Conservation (phyloP, 192 early-diverging fungal species). For the Backusella westeae region DNA sequence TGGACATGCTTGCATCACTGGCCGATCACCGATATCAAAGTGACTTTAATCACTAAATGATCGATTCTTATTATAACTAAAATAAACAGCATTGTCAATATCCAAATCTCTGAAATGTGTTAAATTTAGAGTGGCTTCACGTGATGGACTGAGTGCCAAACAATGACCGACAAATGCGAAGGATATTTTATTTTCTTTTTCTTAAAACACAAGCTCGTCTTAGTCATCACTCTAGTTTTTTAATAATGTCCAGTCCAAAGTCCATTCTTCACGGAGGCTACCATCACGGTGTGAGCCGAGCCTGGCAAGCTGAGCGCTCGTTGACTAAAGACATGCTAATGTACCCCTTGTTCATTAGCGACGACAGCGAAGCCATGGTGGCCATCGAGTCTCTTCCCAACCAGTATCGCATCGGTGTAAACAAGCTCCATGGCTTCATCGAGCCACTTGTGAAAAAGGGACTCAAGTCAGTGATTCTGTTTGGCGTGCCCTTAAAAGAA, state of each 20-base stretch:
- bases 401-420: conserved; percentile 82
- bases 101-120: no score
- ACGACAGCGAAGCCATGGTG: conserved; percentile 71
- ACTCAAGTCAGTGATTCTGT: conserved; percentile 82
- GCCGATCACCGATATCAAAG: conserved; percentile 21
- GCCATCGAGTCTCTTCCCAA: conserved; percentile 83
- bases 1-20: conserved; percentile 23
- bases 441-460: conserved; percentile 87
- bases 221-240: neutral
- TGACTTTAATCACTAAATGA: neutral
- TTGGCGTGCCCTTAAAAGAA: conserved; percentile 87
- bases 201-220: neutral
- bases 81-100: no score
- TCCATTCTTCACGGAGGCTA: conserved; percentile 87
- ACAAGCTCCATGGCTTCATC: conserved; percentile 72
- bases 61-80: no score
- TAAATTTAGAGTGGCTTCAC: neutral
- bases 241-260: neutral
- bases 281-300: conserved; percentile 75
- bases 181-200: neutral
- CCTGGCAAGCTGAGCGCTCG: conserved; percentile 75
- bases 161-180: neutral
- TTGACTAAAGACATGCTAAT: conserved; percentile 77
- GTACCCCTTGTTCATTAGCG: conserved; percentile 94
- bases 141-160: neutral